These are phyloP conservation scores for Aspergillus glaucus DNA, from an alignment of 2,329 filamentous ascomycete species.

Conservation along the genomic window DNA sequence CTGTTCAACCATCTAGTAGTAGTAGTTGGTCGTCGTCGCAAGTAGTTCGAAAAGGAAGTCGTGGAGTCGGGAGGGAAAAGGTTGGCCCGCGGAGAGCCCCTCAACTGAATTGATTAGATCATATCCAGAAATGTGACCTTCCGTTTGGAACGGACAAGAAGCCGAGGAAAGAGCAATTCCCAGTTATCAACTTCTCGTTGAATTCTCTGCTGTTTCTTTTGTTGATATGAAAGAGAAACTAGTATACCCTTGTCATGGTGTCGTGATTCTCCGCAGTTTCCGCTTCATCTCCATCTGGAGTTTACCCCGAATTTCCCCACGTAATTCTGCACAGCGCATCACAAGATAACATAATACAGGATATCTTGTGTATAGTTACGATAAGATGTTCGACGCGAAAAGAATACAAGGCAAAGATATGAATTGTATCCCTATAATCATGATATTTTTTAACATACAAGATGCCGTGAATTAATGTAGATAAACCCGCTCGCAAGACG, in stretches of 20 bases:
- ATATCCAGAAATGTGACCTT: background rate
- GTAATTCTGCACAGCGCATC: too few relatives aligned
- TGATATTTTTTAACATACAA: background rate
- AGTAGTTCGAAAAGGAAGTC: background rate
- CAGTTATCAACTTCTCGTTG: background rate
- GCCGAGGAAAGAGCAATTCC: background rate
- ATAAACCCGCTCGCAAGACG: conserved; percentile 9
- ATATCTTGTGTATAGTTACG: too few relatives aligned
- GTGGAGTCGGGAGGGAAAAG: background rate
- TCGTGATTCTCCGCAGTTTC: background rate
- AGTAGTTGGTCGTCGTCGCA: background rate
- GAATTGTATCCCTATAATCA: background rate
- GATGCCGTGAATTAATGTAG: background rate
- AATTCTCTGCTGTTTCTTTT: background rate
- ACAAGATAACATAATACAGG: too few relatives aligned
- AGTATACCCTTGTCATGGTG: background rate
- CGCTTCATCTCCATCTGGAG: background rate
- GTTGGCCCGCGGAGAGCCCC: background rate
- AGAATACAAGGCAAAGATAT: background rate
- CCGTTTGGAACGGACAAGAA: background rate
- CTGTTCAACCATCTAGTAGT: background rate
- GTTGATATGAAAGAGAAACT: too few relatives aligned
- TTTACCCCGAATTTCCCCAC: background rate
- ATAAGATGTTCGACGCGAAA: background rate
- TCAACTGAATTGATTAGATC: background rate